These are phyloP conservation scores for Crataegus laevigata DNA, from an alignment of 306 rosid species.

Conservation along the genomic window DNA sequence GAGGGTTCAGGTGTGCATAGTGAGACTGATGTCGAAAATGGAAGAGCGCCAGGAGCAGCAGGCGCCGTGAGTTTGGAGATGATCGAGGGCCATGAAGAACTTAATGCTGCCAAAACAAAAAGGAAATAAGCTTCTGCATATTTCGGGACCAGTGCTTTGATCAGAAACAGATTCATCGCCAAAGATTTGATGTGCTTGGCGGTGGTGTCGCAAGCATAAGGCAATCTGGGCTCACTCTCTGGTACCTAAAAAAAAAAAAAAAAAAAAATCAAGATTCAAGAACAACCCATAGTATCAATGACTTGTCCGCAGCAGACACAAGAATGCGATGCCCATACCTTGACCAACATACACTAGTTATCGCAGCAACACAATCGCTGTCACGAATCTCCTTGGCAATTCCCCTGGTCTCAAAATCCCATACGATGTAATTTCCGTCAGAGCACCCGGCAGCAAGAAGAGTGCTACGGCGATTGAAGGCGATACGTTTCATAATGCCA, in stretches of 20 bases:
- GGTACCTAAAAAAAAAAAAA: no score
- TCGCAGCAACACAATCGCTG: slow-evolving; percentile 59
- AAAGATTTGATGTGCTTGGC: no score
- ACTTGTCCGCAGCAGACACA: slow-evolving; percentile 87
- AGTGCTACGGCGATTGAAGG: slow-evolving; percentile 92
- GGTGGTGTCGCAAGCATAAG: no score
- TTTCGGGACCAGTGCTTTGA: no score
- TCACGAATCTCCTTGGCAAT: slow-evolving; percentile 80
- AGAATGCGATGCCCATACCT: slow-evolving; percentile 64
- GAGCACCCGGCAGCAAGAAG: slow-evolving; percentile 98
- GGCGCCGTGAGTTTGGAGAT: no score
- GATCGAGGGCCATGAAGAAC: no score
- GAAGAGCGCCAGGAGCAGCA: no score
- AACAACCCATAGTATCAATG: slow-evolving; percentile 77
- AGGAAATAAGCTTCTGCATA: no score
- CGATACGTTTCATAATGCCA: slow-evolving; percentile 85
- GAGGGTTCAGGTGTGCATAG: slow-evolving; percentile 57
- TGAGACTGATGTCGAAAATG: slow-evolving; percentile 57
- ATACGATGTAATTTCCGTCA: slow-evolving; percentile 83
- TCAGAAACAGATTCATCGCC: no score
- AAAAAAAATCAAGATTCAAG: no score
- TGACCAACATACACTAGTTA: slow-evolving; percentile 71
- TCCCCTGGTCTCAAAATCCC: slow-evolving; percentile 98
- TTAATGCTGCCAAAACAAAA: no score
- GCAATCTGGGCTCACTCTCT: no score